Percentiles rank a stretch among this genome's conserved stretches.
Evolutionary conservation across 2,329 filamentous ascomycete genomes (phyloP).

Genomic region (Epichloe aotearoae): DNA sequence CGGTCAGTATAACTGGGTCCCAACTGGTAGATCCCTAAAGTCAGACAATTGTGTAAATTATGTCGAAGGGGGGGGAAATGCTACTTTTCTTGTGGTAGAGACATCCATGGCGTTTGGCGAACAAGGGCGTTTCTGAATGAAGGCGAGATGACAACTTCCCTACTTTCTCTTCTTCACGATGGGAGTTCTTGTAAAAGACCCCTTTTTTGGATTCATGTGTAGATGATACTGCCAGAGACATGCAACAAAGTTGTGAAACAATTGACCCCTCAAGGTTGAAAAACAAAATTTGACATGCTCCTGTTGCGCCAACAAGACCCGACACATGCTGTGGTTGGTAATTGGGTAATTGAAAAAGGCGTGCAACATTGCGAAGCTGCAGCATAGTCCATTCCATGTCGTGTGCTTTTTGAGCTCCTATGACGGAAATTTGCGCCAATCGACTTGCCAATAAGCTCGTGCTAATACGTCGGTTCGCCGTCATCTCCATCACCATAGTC

Average conservation of each 20-base stretch:
- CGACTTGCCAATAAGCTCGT: neutral
- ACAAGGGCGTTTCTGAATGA: neutral
- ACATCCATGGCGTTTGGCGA: neutral
- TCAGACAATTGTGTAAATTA: neutral
- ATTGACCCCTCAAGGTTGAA: neutral
- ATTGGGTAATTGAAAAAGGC: slow-evolving; percentile 1
- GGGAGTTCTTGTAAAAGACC: neutral
- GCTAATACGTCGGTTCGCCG: slow-evolving; percentile 28
- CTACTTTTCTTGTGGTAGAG: neutral
- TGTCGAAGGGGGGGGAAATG: neutral
- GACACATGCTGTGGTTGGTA: neutral
- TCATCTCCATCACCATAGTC: slow-evolving; percentile 40
- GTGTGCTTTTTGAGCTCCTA: neutral
- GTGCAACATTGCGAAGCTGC: neutral
- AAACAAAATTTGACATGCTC: neutral
- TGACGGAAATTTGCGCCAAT: neutral
- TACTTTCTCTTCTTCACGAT: neutral
- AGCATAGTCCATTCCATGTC: neutral
- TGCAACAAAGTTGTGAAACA: neutral
- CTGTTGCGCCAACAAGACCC: neutral
- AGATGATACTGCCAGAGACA: neutral
- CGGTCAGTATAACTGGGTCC: neutral
- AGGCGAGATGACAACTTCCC: neutral
- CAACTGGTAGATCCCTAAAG: neutral
- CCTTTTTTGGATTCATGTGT: neutral